Percentiles rank a stretch among this genome's conserved stretches.
phyloP scores from a whole-genome alignment of 2,329 filamentous ascomycete genomes.

The Penicillium brasilianum region DNA sequence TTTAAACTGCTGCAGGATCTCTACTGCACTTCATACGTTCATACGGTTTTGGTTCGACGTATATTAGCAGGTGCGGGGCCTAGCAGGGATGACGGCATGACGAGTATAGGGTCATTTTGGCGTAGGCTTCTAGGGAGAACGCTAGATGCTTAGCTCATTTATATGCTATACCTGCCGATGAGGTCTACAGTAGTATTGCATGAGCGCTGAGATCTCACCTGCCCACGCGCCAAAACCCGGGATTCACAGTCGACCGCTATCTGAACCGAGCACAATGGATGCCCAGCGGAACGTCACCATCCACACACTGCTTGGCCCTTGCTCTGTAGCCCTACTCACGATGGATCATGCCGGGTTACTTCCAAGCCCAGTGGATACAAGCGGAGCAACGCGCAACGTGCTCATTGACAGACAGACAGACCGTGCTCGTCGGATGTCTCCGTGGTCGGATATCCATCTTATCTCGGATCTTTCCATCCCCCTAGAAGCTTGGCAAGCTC shows the following conservation, averaged over 20 bases:
- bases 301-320: not conserved
- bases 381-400: not conserved
- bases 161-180: too few relatives aligned
- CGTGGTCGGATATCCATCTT: constrained; percentile 18
- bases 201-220: not conserved
- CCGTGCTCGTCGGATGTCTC: not conserved
- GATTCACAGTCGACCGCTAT: not conserved
- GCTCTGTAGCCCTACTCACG: not conserved
- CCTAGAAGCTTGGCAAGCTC: constrained; percentile 26
- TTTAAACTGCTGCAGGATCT: too few relatives aligned
- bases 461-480: constrained; percentile 12
- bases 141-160: too few relatives aligned
- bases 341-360: not conserved
- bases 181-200: too few relatives aligned
- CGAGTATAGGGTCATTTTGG: not conserved
- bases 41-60: not conserved
- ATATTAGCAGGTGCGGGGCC: not conserved
- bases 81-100: not conserved
- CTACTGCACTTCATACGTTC: too few relatives aligned
- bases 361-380: not conserved
- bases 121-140: not conserved
- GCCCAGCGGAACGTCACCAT: not conserved
- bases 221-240: not conserved
- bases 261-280: not conserved
- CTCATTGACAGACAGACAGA: not conserved